These are phyloP conservation scores for Aspergillus intermedius DNA, from an alignment of 2,329 filamentous ascomycete species.

Conservation along the genomic window DNA sequence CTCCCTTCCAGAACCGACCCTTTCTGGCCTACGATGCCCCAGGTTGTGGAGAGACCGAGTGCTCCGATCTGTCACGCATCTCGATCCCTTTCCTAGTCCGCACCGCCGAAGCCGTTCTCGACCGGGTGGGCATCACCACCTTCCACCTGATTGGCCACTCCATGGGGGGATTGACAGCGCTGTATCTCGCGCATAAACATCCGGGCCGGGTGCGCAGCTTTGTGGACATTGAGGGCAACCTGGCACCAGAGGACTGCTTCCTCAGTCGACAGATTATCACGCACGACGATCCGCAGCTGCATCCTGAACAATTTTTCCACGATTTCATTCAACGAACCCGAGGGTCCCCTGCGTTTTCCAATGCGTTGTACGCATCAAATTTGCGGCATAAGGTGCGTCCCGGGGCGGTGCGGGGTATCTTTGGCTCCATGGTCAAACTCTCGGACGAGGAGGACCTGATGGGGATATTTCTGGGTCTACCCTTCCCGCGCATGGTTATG, in stretches of 20 bases:
- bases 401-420: conserved; percentile 14
- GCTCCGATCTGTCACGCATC: conserved; percentile 12
- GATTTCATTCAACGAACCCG: conserved; percentile 14
- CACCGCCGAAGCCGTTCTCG: conserved; percentile 14
- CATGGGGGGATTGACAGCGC: conserved; percentile 19
- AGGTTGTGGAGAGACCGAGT: conserved; percentile 15
- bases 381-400: conserved; percentile 12
- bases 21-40: conserved; percentile 19
- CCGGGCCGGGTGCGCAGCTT: conserved; percentile 16
- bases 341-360: conserved; percentile 6
- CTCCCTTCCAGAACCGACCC: conserved; percentile 10
- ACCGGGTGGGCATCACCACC: conserved; percentile 11
- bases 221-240: conserved; percentile 19
- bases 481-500: conserved; percentile 17
- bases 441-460: conserved; percentile 16
- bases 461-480: conserved; percentile 10
- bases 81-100: conserved; percentile 20
- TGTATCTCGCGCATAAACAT: conserved; percentile 12
- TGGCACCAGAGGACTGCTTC: conserved; percentile 20
- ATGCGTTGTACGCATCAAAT: conserved; percentile 15
- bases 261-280: conserved; percentile 20
- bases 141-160: conserved; percentile 22
- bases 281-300: conserved; percentile 2
- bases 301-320: conserved; percentile 12
- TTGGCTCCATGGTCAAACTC: conserved; percentile 19